Base-by-base conservation (phyloP, 805 yeast genomes). In the Pichia thaimueangensis region DNA sequence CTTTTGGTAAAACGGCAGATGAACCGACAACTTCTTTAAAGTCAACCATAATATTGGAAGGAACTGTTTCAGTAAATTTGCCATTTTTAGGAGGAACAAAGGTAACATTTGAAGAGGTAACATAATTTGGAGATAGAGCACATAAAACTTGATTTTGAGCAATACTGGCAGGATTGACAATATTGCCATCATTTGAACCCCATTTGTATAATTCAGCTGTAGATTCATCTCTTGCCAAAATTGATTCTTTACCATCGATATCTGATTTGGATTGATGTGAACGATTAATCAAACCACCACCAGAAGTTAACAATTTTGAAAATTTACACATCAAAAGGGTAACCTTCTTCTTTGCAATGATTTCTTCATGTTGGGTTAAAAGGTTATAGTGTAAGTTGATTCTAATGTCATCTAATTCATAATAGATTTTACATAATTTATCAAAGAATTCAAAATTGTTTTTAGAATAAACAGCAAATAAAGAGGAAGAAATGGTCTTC, bases 1-100 rank as follows among this genome's bases (percentile, higher is more conserved):
- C 86, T 41, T 76, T 74, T 20, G 88, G 88, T 44, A 74, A 70
- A 49, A 76, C 65, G 21, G 67, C 67, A 0, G 83, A 71, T 2
- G 85, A 71, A 35, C 77, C 77, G 16, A 68, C 64, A 30, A 84
- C 86, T 31, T 84, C 73, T 55, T 80, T 80, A 60, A 86, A 82
- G 58, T 84, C 93, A 35, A 84, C 86, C 58, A 86, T 60, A 43
- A 86, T 76, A 57, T 85, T 88, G 4, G 80, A 70, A 2, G 82
- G 77, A 4, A 75, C 69, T 5, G 72, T 72, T 28, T 69, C 69
- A 34, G 62, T 62, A 50, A 79, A 76, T 45, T 70, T 69, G 30
- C 65, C 59, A 51, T 71, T 69, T 23, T 67, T 64, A 13, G 63
- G 59, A 2, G 85, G 79, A n/a, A 58, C 59, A 42, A 75, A 57